These are phyloP conservation scores for Cicer chorassanicum DNA, from an alignment of 306 rosid genomes.

Conservation along the genomic window DNA sequence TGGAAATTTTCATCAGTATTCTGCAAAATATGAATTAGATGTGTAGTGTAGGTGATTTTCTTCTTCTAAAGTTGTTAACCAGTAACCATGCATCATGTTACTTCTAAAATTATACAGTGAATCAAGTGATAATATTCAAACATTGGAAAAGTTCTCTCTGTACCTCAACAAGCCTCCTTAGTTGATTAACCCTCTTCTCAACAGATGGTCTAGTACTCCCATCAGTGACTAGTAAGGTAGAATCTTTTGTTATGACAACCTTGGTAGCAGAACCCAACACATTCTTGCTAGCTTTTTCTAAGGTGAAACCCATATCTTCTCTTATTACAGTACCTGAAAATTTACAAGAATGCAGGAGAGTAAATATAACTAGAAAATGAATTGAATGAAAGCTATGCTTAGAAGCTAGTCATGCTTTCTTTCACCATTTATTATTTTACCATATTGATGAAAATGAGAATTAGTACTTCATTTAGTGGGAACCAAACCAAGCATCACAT, in stretches of 20 bases:
- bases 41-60: background rate
- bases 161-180: slow-evolving; percentile 75
- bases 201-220: slow-evolving; percentile 70
- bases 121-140: slow-evolving; percentile 21
- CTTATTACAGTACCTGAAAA: slow-evolving; percentile 82
- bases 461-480: background rate
- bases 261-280: slow-evolving; percentile 74
- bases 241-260: slow-evolving; percentile 78
- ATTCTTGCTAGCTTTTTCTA: slow-evolving; percentile 66
- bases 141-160: slow-evolving; percentile 17
- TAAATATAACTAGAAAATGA: slow-evolving; percentile 33
- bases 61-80: background rate
- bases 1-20: slow-evolving; percentile 79
- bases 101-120: slow-evolving; percentile 2
- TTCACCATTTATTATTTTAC: slow-evolving; percentile 21
- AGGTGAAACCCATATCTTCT: slow-evolving; percentile 80
- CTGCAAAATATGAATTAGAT: slow-evolving; percentile 55
- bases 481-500: no score
- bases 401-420: slow-evolving; percentile 22
- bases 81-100: background rate
- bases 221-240: slow-evolving; percentile 84
- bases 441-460: slow-evolving; percentile 13
- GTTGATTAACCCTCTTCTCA: slow-evolving; percentile 73
- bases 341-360: slow-evolving; percentile 13
- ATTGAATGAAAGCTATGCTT: slow-evolving; percentile 22